Evolutionary conservation across 2,329 filamentous ascomycete genomes (phyloP).

Genomic region (Aureobasidium sp.): DNA sequence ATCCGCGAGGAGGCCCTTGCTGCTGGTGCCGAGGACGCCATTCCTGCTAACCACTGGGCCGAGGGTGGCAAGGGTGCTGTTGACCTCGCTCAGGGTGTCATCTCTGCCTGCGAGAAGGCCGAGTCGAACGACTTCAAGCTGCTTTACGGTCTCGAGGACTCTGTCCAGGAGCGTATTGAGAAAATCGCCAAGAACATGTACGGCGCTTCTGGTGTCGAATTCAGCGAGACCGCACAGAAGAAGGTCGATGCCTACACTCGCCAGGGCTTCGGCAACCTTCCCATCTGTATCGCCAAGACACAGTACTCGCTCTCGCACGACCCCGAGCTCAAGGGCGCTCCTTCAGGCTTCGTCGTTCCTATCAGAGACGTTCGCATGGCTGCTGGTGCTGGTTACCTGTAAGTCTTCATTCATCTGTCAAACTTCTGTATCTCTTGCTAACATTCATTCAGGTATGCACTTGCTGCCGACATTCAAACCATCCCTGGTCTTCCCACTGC

Average conservation of each 20-base stretch:
- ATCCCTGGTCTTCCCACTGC: constrained; percentile 94
- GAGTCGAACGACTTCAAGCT: constrained; percentile 73
- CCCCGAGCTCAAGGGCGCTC: constrained; percentile 86
- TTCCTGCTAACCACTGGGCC: constrained; percentile 93
- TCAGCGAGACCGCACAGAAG: constrained; percentile 88
- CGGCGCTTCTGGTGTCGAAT: constrained; percentile 79
- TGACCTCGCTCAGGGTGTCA: constrained; percentile 79
- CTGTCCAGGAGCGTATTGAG: constrained; percentile 83
- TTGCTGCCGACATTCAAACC: constrained; percentile 96
- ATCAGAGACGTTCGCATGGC: constrained; percentile 92
- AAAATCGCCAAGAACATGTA: constrained; percentile 91
- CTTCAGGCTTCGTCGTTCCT: constrained; percentile 86
- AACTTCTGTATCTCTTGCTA: neutral
- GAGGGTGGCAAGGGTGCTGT: constrained; percentile 87
- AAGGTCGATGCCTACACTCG: constrained; percentile 93
- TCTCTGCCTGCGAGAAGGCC: constrained; percentile 72
- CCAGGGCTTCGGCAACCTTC: constrained; percentile 86
- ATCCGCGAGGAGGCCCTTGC: constrained; percentile 85
- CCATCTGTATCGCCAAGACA: constrained; percentile 96
- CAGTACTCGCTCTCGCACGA: constrained; percentile 96
- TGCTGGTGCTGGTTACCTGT: constrained; percentile 87
- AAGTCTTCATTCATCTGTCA: constrained; percentile 34
- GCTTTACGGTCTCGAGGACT: constrained; percentile 72
- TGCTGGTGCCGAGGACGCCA: constrained; percentile 88
- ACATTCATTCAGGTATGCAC: constrained; percentile 59